Base-by-base conservation (phyloP, 139 green algal genomes). In the Asterochloris sp. region DNA sequence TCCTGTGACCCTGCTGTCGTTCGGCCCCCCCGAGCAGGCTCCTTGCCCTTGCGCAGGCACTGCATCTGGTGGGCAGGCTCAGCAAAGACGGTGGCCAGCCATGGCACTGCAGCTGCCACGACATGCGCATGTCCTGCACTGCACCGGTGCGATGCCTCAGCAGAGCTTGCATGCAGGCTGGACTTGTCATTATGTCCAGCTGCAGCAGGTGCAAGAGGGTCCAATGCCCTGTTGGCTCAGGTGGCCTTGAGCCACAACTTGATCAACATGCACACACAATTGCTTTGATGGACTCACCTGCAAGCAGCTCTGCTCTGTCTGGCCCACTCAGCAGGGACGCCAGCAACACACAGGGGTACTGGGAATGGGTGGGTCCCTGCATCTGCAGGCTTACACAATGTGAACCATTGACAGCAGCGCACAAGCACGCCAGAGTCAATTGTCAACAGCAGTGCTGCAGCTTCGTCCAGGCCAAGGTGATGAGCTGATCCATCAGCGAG, bases 1-100 rank as follows among this genome's bases (percentile, higher is more conserved):
- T 87, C 78, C 81, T 17, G 82, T 74, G 4, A 84, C 60, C 54
- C 60, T 71, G 23, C 60, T 54, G 76, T 71, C 66, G 6, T 71
- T 2, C 1, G 66, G 6, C 19, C 66, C 13, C 11, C 10, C 9
- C 17, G 8, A 81, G 27, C 60, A 68, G 21, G 28, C 26, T 13
- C 17, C 21, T 0, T 80, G 60, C n/a, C 16, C 15, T 26, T 64
- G 23, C 54, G 62, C 14, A 19, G 15, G 2, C 10, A 8, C 27
- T 62, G 17, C 63, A 28, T 15, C 77, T 73, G 77, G 21, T 74
- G 6, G 24, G 62, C 19, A 12, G 27, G 24, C 26, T 62, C 61
- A 13, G 60, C 27, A 14, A 17, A 29, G 17, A 21, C 27, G 24
- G 60, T 12, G 11, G 77, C 63, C 47, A 27, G 27, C 62, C 28